phyloP scores from a whole-genome alignment of 1,139 yeast genomes.

The Pichia sp. region DNA sequence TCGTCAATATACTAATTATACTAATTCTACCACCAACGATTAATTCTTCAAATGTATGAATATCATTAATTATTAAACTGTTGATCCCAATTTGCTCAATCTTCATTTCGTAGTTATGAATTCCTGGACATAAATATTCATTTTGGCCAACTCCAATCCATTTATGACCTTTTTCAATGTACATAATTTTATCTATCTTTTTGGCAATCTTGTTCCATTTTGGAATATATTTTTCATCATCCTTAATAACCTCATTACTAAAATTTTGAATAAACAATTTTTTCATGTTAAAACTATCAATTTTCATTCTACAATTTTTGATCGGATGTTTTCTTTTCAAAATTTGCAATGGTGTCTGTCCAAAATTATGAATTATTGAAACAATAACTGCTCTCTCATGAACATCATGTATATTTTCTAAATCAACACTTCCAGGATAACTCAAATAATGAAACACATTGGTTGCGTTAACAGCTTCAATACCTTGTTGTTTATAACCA shows the following conservation, averaged over 20 bases:
- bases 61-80: slow-evolving; percentile 38
- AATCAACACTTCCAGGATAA: slow-evolving; percentile 73
- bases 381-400: slow-evolving; percentile 68
- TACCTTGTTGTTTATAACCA: slow-evolving; percentile 73
- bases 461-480: slow-evolving; percentile 53
- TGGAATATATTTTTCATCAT: not conserved
- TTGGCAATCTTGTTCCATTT: not conserved
- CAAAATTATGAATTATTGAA: slow-evolving; percentile 83
- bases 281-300: slow-evolving; percentile 12
- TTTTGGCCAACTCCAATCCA: slow-evolving; percentile 46
- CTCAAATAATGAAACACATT: slow-evolving; percentile 80
- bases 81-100: slow-evolving; percentile 27
- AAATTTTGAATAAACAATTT: slow-evolving; percentile 29
- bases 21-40: slow-evolving; percentile 24
- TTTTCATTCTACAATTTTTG: slow-evolving; percentile 27
- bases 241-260: slow-evolving; percentile 13
- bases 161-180: slow-evolving; percentile 29
- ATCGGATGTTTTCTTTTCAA: slow-evolving; percentile 60
- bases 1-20: slow-evolving; percentile 16
- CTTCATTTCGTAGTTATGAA: slow-evolving; percentile 34
- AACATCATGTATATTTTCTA: slow-evolving; percentile 66
- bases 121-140: slow-evolving; percentile 26
- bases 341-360: slow-evolving; percentile 76
- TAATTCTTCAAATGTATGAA: slow-evolving; percentile 37
- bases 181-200: slow-evolving; percentile 30